Evolutionary conservation across 495 filamentous ascomycete genomes (phyloP).

Genomic region (Astrothelium macrocarpum): DNA sequence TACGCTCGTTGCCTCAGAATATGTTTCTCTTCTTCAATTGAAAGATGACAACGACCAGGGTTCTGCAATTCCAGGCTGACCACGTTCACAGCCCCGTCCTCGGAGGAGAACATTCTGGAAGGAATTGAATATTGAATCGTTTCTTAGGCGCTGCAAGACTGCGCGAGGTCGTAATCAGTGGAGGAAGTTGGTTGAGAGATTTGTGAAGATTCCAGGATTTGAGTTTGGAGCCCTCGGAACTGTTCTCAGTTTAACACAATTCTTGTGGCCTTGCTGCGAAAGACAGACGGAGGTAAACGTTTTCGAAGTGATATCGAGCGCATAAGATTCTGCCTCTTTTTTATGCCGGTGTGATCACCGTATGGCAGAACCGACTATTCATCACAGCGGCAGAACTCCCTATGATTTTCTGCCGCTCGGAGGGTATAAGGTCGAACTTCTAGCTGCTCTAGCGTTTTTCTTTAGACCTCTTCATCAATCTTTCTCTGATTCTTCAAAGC

Average conservation of each 20-base stretch:
- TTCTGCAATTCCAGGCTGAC: neutral
- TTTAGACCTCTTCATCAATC: neutral
- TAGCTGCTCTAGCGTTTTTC: too few species aligned
- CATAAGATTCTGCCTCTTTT: too few species aligned
- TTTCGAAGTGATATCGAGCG: too few species aligned
- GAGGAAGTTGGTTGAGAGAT: too few species aligned
- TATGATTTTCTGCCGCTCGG: too few species aligned
- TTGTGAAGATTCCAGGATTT: neutral
- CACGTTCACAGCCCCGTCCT: neutral
- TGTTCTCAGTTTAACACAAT: neutral
- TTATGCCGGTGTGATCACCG: too few species aligned
- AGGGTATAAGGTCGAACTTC: too few species aligned
- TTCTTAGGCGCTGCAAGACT: neutral
- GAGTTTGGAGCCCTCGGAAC: neutral
- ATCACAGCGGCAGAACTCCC: too few species aligned
- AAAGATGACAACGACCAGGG: neutral
- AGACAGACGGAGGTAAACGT: too few species aligned
- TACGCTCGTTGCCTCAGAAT: neutral
- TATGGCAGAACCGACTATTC: too few species aligned
- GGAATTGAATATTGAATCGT: slow-evolving; percentile 20
- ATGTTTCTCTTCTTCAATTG: neutral
- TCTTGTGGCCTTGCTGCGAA: neutral
- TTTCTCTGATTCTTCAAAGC: neutral
- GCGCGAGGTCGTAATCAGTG: neutral
- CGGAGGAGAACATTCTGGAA: slow-evolving; percentile 20